Evolutionary conservation across 129 eudicot genomes (phyloP), one percentile per base, ranked within the genome.

Genomic region (Centella asiatica): DNA sequence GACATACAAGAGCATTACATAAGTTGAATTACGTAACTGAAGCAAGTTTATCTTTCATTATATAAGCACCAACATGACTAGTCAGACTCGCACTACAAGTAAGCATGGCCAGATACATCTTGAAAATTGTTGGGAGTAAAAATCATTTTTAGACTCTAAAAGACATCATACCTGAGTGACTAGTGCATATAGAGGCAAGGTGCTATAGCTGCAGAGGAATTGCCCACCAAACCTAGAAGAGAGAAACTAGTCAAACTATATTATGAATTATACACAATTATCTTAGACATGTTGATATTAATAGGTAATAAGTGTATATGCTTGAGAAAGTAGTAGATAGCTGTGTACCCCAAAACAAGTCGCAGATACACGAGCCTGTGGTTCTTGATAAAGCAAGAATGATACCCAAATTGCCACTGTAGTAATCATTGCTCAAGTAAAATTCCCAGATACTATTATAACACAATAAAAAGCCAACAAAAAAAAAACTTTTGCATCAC

Each of bases 331-430:
- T 17, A 11, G 28, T 33, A 0, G 44, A 29, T 48, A n/a, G 25
- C 26, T 56, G 11, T 73, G 11, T 77, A 84, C 99, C 99, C 99
- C 74, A 92, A 68, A 58, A 82, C 31, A 32, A 92, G 78, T 48
- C 99, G 90, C 51, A 92, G 64, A 74, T 84, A 92, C 58, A 92
- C 96, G 2, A 87, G 79, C 53, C 39, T 44, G 63, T 92, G 99
- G 81, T 92, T 87, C 81, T 67, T 76, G 72, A 92, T 87, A 69
- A 84, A 87, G 85, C 99, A 92, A 29, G 99, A 92, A 56, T 78
- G 66, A 33, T 92, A 87, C 5, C 99, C 99, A 45, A 92, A 92
- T 69, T 92, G 96, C 99, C 99, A 92, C 99, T 92, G 94, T 7
- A 73, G 72, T 29, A n/a, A 44, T 49, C 53, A 69, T 33, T 72